phyloP scores from a whole-genome alignment of 2,329 filamentous ascomycete species.

The Ilyonectria mors-panacis region DNA sequence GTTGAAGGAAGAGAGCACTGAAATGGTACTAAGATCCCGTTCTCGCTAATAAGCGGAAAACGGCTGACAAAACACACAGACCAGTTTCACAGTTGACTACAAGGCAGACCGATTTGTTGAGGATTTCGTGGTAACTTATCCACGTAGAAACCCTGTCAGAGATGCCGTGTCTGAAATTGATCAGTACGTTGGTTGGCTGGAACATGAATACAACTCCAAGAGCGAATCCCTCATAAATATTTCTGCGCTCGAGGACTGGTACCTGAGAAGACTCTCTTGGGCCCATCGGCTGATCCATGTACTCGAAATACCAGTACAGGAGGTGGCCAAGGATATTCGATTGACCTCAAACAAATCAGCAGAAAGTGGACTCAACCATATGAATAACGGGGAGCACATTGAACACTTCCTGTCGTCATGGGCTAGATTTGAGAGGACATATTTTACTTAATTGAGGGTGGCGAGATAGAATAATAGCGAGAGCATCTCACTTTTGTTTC shows the following conservation, averaged over 20 bases:
- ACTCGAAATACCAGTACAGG: background rate
- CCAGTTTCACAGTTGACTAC: background rate
- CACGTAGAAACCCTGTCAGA: background rate
- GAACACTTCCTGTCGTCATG: conserved; percentile 1
- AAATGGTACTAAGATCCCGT: background rate
- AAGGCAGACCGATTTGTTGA: background rate
- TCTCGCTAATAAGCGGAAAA: background rate
- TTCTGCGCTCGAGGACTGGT: background rate
- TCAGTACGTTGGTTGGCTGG: background rate
- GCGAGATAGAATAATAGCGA: background rate
- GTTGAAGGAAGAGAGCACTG: background rate
- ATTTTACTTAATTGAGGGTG: background rate
- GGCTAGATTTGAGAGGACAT: background rate
- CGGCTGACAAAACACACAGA: background rate
- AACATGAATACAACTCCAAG: conserved; percentile 2
- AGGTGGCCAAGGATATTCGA: background rate
- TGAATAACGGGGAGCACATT: background rate
- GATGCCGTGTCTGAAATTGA: background rate
- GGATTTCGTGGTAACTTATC: no score
- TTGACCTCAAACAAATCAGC: background rate
- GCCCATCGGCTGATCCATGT: background rate
- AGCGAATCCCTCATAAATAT: background rate
- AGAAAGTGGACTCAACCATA: background rate
- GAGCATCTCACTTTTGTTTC: background rate
- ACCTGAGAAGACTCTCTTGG: background rate